Evolutionary conservation across 192 early-diverging fungal species (phyloP), one percentile per base, ranked within the genome.

Genomic region (Phycomyces nitens): DNA sequence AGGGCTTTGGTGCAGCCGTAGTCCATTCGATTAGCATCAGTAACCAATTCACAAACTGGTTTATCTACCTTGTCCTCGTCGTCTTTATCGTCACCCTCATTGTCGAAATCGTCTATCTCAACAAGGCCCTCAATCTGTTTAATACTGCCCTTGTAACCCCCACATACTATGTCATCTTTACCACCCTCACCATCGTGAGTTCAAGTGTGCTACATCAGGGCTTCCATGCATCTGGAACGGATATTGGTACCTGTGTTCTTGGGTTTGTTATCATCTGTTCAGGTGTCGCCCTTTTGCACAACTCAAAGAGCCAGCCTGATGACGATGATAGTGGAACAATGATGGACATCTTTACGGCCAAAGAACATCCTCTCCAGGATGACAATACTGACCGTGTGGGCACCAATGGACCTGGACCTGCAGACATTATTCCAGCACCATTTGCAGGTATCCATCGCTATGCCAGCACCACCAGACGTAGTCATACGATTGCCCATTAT

Each of bases 91-190:
- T 87, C 21, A 93, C 92, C 52, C 85, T 93, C 24, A 67, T 94
- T 40, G 88, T 91, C 10, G 93, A 97, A 76, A 93, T 95, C 77
- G 95, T 95, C 73, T 97, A 94, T 73, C 89, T 97, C 59, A 97
- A 97, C 84, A 97, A 97, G 72, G 92, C 95, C n/a, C 79, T 97
- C 39, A 92, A 94, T 64, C 73, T 93, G 54, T 97, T 95, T 74
- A 91, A 90, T 41, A 97, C 95, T 27, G 92, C 92, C 56, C 69
- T 91, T 58, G 90, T 92, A 29, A 91, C 86, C 12, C 86, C 89
- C 59, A 92, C 94, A 64, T 97, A 97, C 84, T 97, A 94, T 64
- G 95, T 97, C 16, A 89, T 92, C 41, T 97, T 97, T 74, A 97
- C 93, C 16, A 91, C 92, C 2, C 85, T 92, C 16, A 97, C 95